Evolutionary conservation across 2,329 filamentous ascomycete species (phyloP).

Genomic region (Elsinoe necatrix): DNA sequence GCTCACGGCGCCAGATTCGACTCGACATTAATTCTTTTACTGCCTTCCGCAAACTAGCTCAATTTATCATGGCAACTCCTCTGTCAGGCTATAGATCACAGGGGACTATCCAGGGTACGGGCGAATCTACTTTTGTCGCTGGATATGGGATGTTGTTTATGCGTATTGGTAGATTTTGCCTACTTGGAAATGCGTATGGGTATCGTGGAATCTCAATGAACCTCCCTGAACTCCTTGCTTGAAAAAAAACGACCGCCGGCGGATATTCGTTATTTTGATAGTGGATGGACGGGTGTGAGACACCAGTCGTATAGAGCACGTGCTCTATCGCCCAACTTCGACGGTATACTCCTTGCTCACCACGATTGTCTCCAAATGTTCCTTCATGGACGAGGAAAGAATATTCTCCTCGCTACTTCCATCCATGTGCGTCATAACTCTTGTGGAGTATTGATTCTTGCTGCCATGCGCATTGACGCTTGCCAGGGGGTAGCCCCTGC

Average conservation of each 20-base stretch:
- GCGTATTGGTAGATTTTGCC: not conserved
- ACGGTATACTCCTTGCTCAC: slow-evolving; percentile 8
- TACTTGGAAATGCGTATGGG: not conserved
- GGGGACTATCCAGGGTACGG: too few relatives aligned
- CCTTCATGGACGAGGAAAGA: not conserved
- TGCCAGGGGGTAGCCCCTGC: not conserved
- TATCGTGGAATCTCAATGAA: not conserved
- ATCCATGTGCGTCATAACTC: slow-evolving; percentile 10
- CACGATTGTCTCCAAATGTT: slow-evolving; percentile 3
- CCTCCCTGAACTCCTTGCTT: slow-evolving; percentile 2
- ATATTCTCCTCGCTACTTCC: slow-evolving; percentile 15
- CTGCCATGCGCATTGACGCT: not conserved
- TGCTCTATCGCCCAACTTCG: not conserved
- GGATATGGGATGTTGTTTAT: too few relatives aligned
- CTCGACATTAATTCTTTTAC: not conserved
- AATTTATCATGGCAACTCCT: too few relatives aligned
- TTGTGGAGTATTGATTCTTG: slow-evolving; percentile 11
- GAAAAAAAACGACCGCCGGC: too few relatives aligned
- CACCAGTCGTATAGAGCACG: too few relatives aligned
- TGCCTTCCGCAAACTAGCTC: too few relatives aligned
- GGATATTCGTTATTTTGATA: too few relatives aligned
- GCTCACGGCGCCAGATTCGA: not conserved
- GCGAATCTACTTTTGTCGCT: too few relatives aligned
- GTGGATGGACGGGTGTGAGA: too few relatives aligned
- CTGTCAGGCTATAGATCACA: too few relatives aligned